A percentile compares a stretch with the other conserved stretches of the same genome.
Conservation (phyloP, 164 flowering plant genomes). For the Annona cherimola region DNA sequence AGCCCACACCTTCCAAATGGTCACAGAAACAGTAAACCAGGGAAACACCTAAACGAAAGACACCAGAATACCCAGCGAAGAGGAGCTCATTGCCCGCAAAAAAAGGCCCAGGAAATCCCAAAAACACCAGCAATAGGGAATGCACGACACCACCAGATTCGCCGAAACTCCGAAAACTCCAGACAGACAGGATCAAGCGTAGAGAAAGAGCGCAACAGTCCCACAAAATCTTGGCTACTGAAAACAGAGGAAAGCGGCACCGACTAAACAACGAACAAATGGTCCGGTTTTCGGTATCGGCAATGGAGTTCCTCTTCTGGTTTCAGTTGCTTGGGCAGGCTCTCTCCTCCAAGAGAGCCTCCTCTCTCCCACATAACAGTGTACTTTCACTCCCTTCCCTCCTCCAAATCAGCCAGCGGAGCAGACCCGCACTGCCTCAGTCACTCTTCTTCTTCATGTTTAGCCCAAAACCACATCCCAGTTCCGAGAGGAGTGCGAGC, state of each 20-base stretch:
- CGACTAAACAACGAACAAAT: not conserved
- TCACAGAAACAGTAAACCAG: not conserved
- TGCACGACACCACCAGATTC: not conserved
- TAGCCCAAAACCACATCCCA: conserved; percentile 2
- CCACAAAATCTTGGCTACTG: not conserved
- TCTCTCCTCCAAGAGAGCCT: conserved; percentile 73
- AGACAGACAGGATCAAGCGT: not conserved
- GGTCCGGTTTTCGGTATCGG: not conserved
- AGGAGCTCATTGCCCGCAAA: not conserved
- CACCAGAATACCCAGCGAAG: not conserved
- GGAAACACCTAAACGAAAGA: not conserved
- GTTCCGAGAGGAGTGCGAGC: not conserved
- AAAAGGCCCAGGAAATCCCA: not conserved
- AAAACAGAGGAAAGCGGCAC: no score
- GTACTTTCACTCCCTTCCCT: not conserved
- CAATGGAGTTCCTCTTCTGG: conserved; percentile 3
- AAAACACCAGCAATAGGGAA: not conserved
- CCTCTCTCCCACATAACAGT: conserved; percentile 52
- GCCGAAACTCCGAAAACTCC: not conserved
- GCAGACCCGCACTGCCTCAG: not conserved
- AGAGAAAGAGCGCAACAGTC: not conserved
- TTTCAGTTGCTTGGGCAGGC: conserved; percentile 31
- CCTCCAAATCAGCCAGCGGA: not conserved
- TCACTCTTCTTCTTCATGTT: not conserved
- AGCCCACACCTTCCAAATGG: conserved; percentile 1